phyloP scores from a whole-genome alignment of 192 early-diverging fungal species.

The Coemansia aciculifera region DNA sequence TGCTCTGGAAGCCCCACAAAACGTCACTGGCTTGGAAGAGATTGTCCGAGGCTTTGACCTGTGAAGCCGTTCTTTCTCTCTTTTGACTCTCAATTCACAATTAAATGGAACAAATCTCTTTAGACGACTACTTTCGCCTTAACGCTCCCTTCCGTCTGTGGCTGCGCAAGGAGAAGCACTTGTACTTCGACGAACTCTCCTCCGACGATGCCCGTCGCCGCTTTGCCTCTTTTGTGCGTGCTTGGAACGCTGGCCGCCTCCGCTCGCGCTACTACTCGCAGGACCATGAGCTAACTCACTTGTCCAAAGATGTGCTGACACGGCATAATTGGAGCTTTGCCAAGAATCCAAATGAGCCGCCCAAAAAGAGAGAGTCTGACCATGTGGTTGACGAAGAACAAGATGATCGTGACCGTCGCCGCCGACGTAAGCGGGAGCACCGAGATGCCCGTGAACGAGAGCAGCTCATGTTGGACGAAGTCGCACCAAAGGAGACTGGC shows the following conservation, averaged over 20 bases:
- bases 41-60: constrained; percentile 36
- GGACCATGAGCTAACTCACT: constrained; percentile 65
- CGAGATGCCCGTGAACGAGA: constrained; percentile 31
- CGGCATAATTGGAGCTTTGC: constrained; percentile 79
- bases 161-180: constrained; percentile 70
- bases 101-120: background rate
- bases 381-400: constrained; percentile 28
- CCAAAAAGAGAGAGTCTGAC: constrained; percentile 7
- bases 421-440: constrained; percentile 26
- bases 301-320: constrained; percentile 63
- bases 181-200: constrained; percentile 75
- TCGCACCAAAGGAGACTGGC: constrained; percentile 53
- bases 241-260: constrained; percentile 80
- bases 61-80: background rate
- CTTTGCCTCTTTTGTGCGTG: constrained; percentile 82
- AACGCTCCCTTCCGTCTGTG: constrained; percentile 80
- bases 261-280: constrained; percentile 54
- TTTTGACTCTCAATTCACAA: background rate
- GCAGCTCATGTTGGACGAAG: constrained; percentile 49
- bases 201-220: constrained; percentile 67
- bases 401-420: constrained; percentile 25
- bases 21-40: constrained; percentile 38
- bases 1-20: constrained; percentile 34
- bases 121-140: constrained; percentile 77
- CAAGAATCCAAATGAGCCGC: background rate